Evolutionary conservation across 768 basidiomycete genomes (phyloP).

Genomic region (Rhodotorula diobovata): DNA sequence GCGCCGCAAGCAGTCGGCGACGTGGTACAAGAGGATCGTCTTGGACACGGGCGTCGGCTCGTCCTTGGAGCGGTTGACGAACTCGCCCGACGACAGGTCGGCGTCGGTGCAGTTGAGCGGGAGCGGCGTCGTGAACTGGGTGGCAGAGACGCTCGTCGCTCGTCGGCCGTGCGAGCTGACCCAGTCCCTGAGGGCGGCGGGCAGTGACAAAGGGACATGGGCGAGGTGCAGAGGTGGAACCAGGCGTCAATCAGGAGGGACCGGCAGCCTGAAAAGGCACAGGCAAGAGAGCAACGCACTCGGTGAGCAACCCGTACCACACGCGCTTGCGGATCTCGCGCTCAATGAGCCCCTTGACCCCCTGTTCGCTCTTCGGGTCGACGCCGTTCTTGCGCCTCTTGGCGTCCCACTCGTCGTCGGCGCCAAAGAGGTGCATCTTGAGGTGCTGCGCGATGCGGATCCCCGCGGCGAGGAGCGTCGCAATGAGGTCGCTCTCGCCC

Average conservation of each 20-base stretch:
- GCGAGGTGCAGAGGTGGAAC: too few relatives aligned
- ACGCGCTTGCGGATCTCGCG: slow-evolving; percentile 34
- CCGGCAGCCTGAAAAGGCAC: too few relatives aligned
- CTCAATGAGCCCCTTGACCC: slow-evolving; percentile 28
- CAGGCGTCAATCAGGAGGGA: too few relatives aligned
- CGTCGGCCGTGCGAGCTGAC: slow-evolving; percentile 18
- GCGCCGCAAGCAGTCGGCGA: slow-evolving; percentile 24
- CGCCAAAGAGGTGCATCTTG: slow-evolving; percentile 29
- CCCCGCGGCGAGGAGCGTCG: slow-evolving; percentile 29
- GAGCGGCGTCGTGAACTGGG: slow-evolving; percentile 31
- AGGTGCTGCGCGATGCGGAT: slow-evolving; percentile 36
- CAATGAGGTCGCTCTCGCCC: slow-evolving; percentile 33
- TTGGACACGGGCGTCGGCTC: slow-evolving; percentile 33
- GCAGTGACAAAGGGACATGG: not conserved
- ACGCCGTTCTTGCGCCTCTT: slow-evolving; percentile 20
- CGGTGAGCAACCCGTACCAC: slow-evolving; percentile 28
- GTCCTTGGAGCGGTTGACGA: slow-evolving; percentile 13
- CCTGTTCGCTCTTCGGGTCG: slow-evolving; percentile 25
- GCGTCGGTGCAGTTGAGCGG: slow-evolving; percentile 35
- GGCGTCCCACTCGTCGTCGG: slow-evolving; percentile 30
- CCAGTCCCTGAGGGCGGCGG: slow-evolving; percentile 23
- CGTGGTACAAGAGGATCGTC: slow-evolving; percentile 10
- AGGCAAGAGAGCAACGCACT: slow-evolving; percentile 5
- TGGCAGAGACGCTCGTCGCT: slow-evolving; percentile 23
- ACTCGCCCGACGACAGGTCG: slow-evolving; percentile 22